phyloP scores from a whole-genome alignment of 2,329 filamentous ascomycete genomes.

The Grosmannia huntii region DNA sequence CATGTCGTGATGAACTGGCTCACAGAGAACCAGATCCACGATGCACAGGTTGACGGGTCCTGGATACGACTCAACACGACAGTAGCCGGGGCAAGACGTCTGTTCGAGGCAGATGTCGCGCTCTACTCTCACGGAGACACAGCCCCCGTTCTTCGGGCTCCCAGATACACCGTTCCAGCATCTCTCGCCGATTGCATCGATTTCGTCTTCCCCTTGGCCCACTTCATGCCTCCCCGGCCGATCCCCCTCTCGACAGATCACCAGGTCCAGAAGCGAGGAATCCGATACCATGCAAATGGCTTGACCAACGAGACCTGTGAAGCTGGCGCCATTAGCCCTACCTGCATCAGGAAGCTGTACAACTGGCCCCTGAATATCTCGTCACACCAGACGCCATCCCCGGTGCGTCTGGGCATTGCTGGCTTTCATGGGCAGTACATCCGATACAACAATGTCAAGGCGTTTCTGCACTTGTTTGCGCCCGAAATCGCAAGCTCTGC shows the following conservation, averaged over 20 bases:
- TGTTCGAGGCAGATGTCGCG: conserved; percentile 28
- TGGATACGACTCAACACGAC: conserved; percentile 31
- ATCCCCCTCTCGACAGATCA: not conserved
- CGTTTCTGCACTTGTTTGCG: conserved; percentile 17
- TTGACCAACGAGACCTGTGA: not conserved
- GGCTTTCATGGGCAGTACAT: conserved; percentile 37
- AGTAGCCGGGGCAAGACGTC: conserved; percentile 23
- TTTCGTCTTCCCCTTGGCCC: conserved; percentile 34
- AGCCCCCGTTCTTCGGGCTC: conserved; percentile 27
- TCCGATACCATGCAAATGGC: not conserved
- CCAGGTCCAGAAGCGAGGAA: not conserved
- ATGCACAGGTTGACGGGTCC: conserved; percentile 21
- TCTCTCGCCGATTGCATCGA: conserved; percentile 24
- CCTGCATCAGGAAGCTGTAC: conserved; percentile 31
- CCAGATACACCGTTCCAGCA: conserved; percentile 30
- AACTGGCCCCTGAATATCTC: conserved; percentile 20
- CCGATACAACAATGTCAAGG: conserved; percentile 27
- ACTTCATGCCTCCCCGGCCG: conserved; percentile 31
- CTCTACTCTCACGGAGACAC: conserved; percentile 27
- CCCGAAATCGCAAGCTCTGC: conserved; percentile 11
- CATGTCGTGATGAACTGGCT: conserved; percentile 29
- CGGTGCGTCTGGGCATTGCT: conserved; percentile 30
- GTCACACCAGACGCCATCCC: conserved; percentile 13
- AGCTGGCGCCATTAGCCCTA: conserved; percentile 16
- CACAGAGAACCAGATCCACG: conserved; percentile 21